Evolutionary conservation across 768 basidiomycete genomes (phyloP).

Genomic region (Boletus edulis): DNA sequence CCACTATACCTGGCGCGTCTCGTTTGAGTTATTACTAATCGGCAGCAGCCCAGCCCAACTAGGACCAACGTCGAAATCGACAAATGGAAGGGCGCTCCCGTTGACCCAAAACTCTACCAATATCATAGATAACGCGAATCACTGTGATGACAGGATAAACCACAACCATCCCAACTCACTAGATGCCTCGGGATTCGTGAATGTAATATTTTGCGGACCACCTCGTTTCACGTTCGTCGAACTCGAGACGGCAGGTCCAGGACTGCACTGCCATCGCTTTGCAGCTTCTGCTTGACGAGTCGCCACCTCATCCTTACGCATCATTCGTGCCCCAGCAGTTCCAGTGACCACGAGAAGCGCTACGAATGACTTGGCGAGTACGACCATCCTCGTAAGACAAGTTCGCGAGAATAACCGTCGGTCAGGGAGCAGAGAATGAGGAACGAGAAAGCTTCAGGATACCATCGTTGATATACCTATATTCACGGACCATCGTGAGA

Average conservation of each 20-base stretch:
- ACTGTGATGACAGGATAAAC: too few species aligned
- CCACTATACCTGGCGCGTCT: constrained; percentile 58
- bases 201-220: constrained; percentile 65
- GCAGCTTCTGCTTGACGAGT: constrained; percentile 48
- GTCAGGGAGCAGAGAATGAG: neutral
- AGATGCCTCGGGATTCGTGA: constrained; percentile 63
- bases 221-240: constrained; percentile 3
- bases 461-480: neutral
- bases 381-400: constrained; percentile 9
- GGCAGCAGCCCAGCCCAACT: constrained; percentile 76
- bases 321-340: constrained; percentile 16
- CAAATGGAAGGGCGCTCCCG: constrained; percentile 60
- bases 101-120: constrained; percentile 67
- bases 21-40: constrained; percentile 56
- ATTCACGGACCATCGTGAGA: neutral
- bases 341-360: constrained; percentile 8
- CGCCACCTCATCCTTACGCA: constrained; percentile 41
- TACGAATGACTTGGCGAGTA: constrained; percentile 1
- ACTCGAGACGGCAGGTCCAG: neutral
- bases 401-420: neutral
- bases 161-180: constrained; percentile 31
- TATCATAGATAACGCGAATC: neutral
- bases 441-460: neutral
- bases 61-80: constrained; percentile 72
- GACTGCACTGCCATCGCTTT: constrained; percentile 33